Conservation (phyloP, 2,329 filamentous ascomycete species). For the Alternaria triticina region DNA sequence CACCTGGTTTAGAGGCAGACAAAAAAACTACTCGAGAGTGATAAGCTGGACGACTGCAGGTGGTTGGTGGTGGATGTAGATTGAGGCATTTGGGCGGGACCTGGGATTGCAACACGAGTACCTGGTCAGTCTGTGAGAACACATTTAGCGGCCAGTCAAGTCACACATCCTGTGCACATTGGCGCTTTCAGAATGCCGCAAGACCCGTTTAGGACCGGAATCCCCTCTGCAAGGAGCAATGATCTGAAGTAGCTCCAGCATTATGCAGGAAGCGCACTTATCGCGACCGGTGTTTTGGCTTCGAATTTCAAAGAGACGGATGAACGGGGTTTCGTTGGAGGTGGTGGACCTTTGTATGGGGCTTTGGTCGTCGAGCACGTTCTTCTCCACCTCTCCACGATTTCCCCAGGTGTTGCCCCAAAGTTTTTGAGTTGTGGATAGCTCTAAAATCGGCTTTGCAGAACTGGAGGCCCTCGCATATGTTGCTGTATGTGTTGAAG, state of each 20-base stretch:
- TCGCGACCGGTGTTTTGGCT: neutral
- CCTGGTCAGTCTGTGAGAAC: neutral
- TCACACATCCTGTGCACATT: neutral
- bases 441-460: neutral
- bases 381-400: slow-evolving; percentile 11
- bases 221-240: slow-evolving; percentile 5
- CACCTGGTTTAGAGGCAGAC: neutral
- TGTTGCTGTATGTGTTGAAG: neutral
- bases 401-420: slow-evolving; percentile 2
- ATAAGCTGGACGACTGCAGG: neutral
- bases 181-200: slow-evolving; percentile 4
- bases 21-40: neutral
- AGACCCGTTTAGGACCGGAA: slow-evolving; percentile 7
- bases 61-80: neutral
- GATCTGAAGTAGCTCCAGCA: slow-evolving; percentile 1
- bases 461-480: neutral
- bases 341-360: slow-evolving; percentile 1
- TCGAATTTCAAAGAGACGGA: slow-evolving; percentile 9
- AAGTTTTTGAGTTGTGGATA: neutral
- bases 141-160: slow-evolving; percentile 3
- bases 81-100: neutral
- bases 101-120: neutral
- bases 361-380: neutral
- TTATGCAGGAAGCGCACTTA: neutral
- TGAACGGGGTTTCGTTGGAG: neutral